Percentiles rank a stretch among this genome's conserved stretches.
These are phyloP conservation scores for Fusarium pilosicola DNA, from an alignment of 2,329 filamentous ascomycete species.

Conservation along the genomic window DNA sequence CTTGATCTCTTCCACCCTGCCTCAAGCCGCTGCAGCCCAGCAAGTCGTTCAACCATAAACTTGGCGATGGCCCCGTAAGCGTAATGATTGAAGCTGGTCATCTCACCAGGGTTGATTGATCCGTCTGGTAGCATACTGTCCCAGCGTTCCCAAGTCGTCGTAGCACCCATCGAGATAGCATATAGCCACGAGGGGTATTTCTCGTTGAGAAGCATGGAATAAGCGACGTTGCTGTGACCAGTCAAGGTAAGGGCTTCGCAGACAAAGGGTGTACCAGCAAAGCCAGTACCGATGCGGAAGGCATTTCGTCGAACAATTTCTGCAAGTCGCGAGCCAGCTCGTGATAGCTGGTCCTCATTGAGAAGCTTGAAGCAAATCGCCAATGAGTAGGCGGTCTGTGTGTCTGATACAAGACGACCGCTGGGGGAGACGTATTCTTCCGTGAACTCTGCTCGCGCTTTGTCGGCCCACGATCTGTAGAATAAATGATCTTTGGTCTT, in stretches of 20 bases:
- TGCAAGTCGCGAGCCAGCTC: conserved; percentile 24
- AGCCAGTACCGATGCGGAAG: conserved; percentile 39
- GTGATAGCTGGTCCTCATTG: neutral
- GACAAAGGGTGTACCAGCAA: conserved; percentile 53
- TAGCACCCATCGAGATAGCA: conserved; percentile 52
- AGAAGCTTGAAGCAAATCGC: conserved; percentile 39
- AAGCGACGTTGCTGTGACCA: conserved; percentile 40
- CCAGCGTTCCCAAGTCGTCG: conserved; percentile 57
- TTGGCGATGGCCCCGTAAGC: conserved; percentile 53
- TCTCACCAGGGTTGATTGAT: conserved; percentile 51
- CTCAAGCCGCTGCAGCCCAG: conserved; percentile 34
- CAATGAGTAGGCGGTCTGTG: conserved; percentile 39
- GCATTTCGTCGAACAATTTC: conserved; percentile 31
- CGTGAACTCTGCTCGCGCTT: conserved; percentile 22
- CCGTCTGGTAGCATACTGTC: conserved; percentile 52
- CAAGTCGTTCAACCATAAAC: conserved; percentile 48
- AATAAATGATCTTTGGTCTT: conserved; percentile 23
- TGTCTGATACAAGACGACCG: conserved; percentile 35
- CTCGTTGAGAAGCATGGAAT: conserved; percentile 51
- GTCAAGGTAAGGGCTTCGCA: conserved; percentile 36
- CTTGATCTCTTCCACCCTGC: conserved; percentile 42
- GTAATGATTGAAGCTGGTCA: conserved; percentile 57
- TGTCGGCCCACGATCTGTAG: conserved; percentile 24
- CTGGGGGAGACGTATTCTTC: conserved; percentile 39
- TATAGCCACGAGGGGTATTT: conserved; percentile 52